Evolutionary conservation across 345 rosid species (phyloP), one percentile per base, ranked within the genome.

Genomic region (Syzygium oleosum): DNA sequence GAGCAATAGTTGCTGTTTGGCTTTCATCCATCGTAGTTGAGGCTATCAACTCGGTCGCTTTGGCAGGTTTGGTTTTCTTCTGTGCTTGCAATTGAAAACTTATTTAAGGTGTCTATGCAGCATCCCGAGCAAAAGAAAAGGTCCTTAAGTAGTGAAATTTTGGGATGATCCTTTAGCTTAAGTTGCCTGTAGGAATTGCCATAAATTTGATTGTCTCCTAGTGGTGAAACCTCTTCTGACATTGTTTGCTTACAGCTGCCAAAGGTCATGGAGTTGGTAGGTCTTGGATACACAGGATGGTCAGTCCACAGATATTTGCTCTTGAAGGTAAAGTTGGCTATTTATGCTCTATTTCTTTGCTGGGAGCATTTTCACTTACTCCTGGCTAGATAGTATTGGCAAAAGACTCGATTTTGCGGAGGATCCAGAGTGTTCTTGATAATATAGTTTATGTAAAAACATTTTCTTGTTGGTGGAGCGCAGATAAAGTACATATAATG

Each of bases 261-360:
- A 0, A 96, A 95, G 91, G 90, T 96, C 87, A 92, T 97, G 97
- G 98, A 97, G 90, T 93, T 96, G 91, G 93, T 97, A 14, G 98
- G 99, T 77, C 96, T 96, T 34, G 99, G 98, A n/a, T 96, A 95
- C 87, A 95, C 99, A 9, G 99, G 99, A 90, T 96, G 99, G 99
- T 97, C 96, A 59, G 95, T 97, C 80, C 96, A 97, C 93, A 94
- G 99, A 96, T 97, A 97, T 92, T 98, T 96, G 89, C 99, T 97
- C 90, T 97, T 95, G 91, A 95, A 96, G 99, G 99, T 97, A 95
- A 90, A 55, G 16, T 38, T 65, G 23, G 52, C 51, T 23, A 86
- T 53, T 52, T 86, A 73, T n/a, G 31, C 63, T 79, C 46, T 17
- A 55, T 38, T 31, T 16, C 7, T 63, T 51, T 11, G 54, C 7